Evolutionary conservation across 179 eudicot genomes (phyloP).

Genomic region (Carnegiea gigantea): DNA sequence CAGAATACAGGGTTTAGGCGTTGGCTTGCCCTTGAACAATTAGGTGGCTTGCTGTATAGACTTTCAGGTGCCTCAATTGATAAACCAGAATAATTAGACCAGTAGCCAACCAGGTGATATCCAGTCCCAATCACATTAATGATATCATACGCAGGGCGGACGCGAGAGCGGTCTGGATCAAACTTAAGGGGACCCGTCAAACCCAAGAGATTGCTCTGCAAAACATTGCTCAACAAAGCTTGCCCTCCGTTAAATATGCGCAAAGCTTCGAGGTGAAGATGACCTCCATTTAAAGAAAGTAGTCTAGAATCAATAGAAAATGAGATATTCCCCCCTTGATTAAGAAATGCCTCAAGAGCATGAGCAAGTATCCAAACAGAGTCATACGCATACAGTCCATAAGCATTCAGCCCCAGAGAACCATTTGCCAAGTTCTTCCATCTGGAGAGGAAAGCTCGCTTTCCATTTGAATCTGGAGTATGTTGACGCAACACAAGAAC

Average conservation of each 20-base stretch:
- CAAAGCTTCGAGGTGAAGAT: slow-evolving; percentile 62
- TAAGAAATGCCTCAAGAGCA: slow-evolving; percentile 67
- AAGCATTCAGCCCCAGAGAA: slow-evolving; percentile 62
- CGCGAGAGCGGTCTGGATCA: slow-evolving; percentile 48
- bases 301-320: slow-evolving; percentile 61
- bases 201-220: slow-evolving; percentile 59
- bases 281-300: slow-evolving; percentile 25
- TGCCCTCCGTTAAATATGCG: slow-evolving; percentile 71
- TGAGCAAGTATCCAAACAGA: slow-evolving; percentile 77
- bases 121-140: slow-evolving; percentile 86
- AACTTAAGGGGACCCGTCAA: slow-evolving; percentile 75
- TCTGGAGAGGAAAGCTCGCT: slow-evolving; percentile 44
- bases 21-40: slow-evolving; percentile 57
- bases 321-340: slow-evolving; percentile 67
- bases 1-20: slow-evolving; percentile 62
- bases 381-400: slow-evolving; percentile 85
- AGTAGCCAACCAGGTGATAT: slow-evolving; percentile 64
- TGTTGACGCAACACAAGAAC: slow-evolving; percentile 70
- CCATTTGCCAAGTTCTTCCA: slow-evolving; percentile 60
- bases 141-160: slow-evolving; percentile 73
- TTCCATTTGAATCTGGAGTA: slow-evolving; percentile 53
- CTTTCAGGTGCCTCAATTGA: slow-evolving; percentile 67
- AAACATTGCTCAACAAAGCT: slow-evolving; percentile 48
- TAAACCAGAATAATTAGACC: slow-evolving; percentile 86
- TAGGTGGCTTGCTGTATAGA: slow-evolving; percentile 51